These are phyloP conservation scores for Linnemannia schmuckeri DNA, from an alignment of 192 early-diverging fungal genomes.

Conservation along the genomic window DNA sequence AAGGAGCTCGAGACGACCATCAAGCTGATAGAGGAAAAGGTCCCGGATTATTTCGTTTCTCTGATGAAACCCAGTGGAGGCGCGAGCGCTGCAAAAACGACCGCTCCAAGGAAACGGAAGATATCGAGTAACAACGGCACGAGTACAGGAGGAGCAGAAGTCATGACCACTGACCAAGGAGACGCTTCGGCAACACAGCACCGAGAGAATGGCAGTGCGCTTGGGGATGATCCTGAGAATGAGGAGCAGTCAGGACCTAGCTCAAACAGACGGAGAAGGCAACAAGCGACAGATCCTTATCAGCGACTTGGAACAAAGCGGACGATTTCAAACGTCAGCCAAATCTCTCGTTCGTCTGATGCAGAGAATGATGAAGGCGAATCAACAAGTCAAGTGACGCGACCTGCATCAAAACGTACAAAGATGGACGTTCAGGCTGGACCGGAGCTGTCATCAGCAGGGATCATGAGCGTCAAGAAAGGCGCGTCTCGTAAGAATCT, in stretches of 20 bases:
- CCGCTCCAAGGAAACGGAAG: slow-evolving; percentile 27
- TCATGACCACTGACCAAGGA: neutral
- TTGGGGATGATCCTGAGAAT: neutral
- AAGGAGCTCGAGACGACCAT: slow-evolving; percentile 47
- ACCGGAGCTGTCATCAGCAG: slow-evolving; percentile 12
- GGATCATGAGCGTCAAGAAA: slow-evolving; percentile 29
- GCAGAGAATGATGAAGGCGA: slow-evolving; percentile 2
- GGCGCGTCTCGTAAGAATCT: slow-evolving; percentile 8
- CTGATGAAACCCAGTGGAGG: slow-evolving; percentile 23
- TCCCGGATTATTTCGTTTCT: slow-evolving; percentile 14
- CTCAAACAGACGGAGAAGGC: neutral
- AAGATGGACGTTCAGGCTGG: slow-evolving; percentile 20
- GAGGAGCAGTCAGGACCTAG: neutral
- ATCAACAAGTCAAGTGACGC: neutral
- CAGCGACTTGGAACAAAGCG: slow-evolving; percentile 20
- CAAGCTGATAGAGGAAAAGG: slow-evolving; percentile 33
- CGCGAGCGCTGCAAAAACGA: neutral
- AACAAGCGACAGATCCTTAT: neutral
- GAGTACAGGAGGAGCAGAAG: neutral
- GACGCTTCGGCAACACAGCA: neutral
- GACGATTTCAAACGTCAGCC: slow-evolving; percentile 44
- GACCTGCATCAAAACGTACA: slow-evolving; percentile 30
- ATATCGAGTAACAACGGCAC: slow-evolving; percentile 5
- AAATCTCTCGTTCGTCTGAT: slow-evolving; percentile 39
- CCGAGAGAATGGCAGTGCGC: neutral